These are phyloP conservation scores for Leishmania lainsoni DNA, from an alignment of 208 protist species.

Conservation along the genomic window DNA sequence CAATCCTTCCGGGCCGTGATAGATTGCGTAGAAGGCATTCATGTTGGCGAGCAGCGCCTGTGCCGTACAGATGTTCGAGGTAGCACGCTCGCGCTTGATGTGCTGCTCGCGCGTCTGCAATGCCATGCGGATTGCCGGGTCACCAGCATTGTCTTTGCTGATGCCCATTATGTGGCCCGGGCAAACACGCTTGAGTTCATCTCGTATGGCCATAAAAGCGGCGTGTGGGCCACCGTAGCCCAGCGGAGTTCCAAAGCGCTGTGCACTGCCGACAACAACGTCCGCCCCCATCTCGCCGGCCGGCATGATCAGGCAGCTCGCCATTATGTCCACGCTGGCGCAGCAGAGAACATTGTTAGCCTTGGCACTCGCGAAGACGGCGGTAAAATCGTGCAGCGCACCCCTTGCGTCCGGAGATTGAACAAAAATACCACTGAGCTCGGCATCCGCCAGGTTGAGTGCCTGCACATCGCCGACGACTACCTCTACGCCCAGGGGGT, in stretches of 20 bases:
- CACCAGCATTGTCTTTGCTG: constrained; percentile 88
- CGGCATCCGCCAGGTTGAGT: constrained; percentile 59
- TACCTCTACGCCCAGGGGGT: constrained; percentile 88
- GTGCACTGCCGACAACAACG: constrained; percentile 92
- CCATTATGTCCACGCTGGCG: constrained; percentile 93
- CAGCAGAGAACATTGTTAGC: constrained; percentile 70
- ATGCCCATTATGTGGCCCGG: constrained; percentile 98
- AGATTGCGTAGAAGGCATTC: constrained; percentile 96
- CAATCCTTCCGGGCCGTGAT: constrained; percentile 97
- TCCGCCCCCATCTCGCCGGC: constrained; percentile 96
- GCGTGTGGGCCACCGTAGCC: constrained; percentile 98
- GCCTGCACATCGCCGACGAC: constrained; percentile 74
- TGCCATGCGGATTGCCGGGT: constrained; percentile 95
- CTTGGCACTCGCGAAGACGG: constrained; percentile 68
- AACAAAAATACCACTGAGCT: constrained; percentile 90
- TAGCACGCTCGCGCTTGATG: constrained; percentile 96
- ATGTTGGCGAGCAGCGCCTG: constrained; percentile 98
- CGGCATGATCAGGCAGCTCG: constrained; percentile 91
- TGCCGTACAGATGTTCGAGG: constrained; percentile 98
- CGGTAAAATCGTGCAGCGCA: constrained; percentile 79
- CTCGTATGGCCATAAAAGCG: constrained; percentile 94
- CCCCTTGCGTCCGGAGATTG: constrained; percentile 95
- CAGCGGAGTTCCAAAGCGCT: constrained; percentile 96
- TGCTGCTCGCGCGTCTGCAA: constrained; percentile 99
- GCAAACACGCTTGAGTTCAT: constrained; percentile 90